Percentiles rank a stretch among this genome's conserved stretches.
Evolutionary conservation across 805 yeast species (phyloP).

Genomic region (Myxozyma geophila): DNA sequence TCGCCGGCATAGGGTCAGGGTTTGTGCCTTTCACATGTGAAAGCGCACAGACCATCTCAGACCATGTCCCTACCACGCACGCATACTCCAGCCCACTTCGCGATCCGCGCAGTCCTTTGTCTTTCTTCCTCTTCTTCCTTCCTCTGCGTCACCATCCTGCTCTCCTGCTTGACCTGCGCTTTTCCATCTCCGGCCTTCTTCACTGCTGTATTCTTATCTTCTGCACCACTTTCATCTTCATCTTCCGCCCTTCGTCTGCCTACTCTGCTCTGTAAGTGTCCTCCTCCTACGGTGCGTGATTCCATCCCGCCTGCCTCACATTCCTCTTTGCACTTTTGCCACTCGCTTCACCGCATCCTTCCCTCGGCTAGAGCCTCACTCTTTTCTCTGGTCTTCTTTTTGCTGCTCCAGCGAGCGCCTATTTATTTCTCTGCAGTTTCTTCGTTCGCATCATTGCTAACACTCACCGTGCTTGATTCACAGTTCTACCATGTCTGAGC

Average conservation of each 20-base stretch:
- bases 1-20: background rate
- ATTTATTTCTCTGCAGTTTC: background rate
- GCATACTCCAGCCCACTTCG: background rate
- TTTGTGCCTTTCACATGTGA: slow-evolving; percentile 17
- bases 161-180: background rate
- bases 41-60: background rate
- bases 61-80: background rate
- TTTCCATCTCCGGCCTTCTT: background rate
- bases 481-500: slow-evolving; percentile 3
- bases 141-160: slow-evolving; percentile 4
- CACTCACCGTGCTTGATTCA: background rate
- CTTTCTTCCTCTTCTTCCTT: slow-evolving; percentile 1
- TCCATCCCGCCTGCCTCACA: slow-evolving; percentile 1
- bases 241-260: background rate
- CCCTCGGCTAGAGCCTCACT: background rate
- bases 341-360: background rate
- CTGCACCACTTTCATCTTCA: background rate
- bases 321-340: background rate
- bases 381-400: background rate
- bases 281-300: too few species aligned
- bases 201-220: background rate
- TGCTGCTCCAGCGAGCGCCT: background rate
- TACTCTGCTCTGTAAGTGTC: background rate
- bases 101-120: background rate
- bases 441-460: background rate